phyloP scores from a whole-genome alignment of 805 yeast species.

The Pichia ethanolica region DNA sequence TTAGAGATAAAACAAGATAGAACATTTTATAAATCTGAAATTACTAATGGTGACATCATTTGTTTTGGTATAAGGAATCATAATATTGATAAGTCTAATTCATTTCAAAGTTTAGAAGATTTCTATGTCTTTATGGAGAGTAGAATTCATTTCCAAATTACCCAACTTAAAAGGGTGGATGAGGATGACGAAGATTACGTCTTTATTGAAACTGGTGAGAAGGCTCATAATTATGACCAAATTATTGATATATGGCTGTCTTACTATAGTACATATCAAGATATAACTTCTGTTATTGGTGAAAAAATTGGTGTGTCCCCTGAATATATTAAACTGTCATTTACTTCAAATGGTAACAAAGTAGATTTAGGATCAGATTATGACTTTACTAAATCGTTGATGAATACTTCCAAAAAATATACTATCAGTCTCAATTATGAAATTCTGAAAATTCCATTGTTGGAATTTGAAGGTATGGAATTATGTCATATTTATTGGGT shows the following conservation, averaged over 20 bases:
- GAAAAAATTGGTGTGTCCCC: slow-evolving; percentile 46
- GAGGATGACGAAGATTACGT: slow-evolving; percentile 46
- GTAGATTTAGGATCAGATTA: slow-evolving; percentile 41
- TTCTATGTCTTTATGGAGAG: slow-evolving; percentile 50
- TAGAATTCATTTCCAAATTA: slow-evolving; percentile 52
- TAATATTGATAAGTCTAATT: neutral
- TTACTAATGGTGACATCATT: slow-evolving; percentile 64
- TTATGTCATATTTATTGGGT: slow-evolving; percentile 65
- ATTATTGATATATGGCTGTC: slow-evolving; percentile 63
- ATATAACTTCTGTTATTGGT: slow-evolving; percentile 58
- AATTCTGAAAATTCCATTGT: slow-evolving; percentile 62
- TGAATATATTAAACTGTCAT: slow-evolving; percentile 55
- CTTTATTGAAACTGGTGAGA: slow-evolving; percentile 27
- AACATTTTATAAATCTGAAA: slow-evolving; percentile 49
- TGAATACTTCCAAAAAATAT: slow-evolving; percentile 39
- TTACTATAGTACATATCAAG: slow-evolving; percentile 48
- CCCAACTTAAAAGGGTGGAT: slow-evolving; percentile 33
- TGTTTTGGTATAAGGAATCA: slow-evolving; percentile 22
- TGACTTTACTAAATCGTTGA: slow-evolving; percentile 28
- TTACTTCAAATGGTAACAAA: slow-evolving; percentile 51
- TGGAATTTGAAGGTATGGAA: slow-evolving; percentile 71
- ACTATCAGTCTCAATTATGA: slow-evolving; percentile 58
- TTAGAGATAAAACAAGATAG: slow-evolving; percentile 34
- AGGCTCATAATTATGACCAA: slow-evolving; percentile 9
- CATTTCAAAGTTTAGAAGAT: slow-evolving; percentile 32